These are phyloP conservation scores for Canavalia ensiformis DNA, from an alignment of 306 rosid genomes.

Conservation along the genomic window DNA sequence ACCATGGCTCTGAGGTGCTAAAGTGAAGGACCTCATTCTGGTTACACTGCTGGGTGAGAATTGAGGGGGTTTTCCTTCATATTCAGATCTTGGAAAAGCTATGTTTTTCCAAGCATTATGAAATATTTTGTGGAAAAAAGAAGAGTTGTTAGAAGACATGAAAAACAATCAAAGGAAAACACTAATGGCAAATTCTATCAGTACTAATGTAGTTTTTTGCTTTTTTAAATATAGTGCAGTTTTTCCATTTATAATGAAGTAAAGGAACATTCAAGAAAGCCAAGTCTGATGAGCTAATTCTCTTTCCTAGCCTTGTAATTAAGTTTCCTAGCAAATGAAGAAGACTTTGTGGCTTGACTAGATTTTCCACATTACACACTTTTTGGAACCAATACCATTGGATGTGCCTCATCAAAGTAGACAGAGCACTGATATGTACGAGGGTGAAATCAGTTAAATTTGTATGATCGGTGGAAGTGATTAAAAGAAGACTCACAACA, in stretches of 20 bases:
- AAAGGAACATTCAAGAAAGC: conserved; percentile 20
- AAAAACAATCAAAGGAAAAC: neutral
- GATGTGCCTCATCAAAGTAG: neutral
- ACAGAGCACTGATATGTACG: neutral
- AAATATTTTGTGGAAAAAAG: neutral
- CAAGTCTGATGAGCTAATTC: neutral
- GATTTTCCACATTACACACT: neutral
- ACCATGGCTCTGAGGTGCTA: neutral
- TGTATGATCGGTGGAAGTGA: neutral
- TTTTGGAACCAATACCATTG: neutral
- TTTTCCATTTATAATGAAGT: conserved; percentile 25
- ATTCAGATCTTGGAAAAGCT: neutral
- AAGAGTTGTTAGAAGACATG: conserved; percentile 10
- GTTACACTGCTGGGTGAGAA: conserved; percentile 4
- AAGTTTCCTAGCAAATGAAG: conserved; percentile 12
- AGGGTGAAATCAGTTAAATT: neutral
- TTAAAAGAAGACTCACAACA: neutral
- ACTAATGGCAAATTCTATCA: neutral
- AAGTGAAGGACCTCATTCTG: neutral
- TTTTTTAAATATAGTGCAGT: neutral
- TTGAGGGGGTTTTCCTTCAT: neutral
- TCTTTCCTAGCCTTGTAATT: neutral
- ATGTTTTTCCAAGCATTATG: neutral
- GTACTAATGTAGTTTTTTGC: neutral
- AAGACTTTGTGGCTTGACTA: conserved; percentile 21